These are phyloP conservation scores for Aspergillus sp. DNA, from an alignment of 2,329 filamentous ascomycete genomes.

Conservation along the genomic window DNA sequence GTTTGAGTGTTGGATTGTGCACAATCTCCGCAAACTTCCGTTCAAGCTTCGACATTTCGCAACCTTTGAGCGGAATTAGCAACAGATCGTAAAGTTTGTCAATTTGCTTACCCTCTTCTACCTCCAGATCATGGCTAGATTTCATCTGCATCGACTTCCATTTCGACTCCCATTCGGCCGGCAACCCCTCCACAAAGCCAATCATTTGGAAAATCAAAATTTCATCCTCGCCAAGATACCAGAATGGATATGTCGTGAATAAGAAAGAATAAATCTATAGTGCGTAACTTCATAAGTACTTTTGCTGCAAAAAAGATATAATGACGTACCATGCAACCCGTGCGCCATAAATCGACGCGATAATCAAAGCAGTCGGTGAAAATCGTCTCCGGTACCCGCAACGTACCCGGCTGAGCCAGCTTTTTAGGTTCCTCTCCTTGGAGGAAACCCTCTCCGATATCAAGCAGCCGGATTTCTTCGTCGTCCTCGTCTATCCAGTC, in stretches of 20 bases:
- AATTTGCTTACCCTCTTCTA: constrained; percentile 4
- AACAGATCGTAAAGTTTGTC: constrained; percentile 1
- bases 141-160: too few species aligned
- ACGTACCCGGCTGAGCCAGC: constrained; percentile 16
- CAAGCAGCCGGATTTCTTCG: constrained; percentile 16
- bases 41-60: constrained; percentile 8
- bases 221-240: too few species aligned
- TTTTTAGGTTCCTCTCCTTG: constrained; percentile 13
- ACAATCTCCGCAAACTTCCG: constrained; percentile 8
- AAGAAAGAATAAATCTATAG: constrained; percentile 15
- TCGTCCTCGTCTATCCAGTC: too few species aligned
- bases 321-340: constrained; percentile 16
- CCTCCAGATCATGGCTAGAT: too few species aligned
- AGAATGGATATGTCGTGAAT: too few species aligned
- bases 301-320: too few species aligned
- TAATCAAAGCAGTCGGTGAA: constrained; percentile 22
- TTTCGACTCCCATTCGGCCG: too few species aligned
- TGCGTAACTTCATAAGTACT: constrained; percentile 1
- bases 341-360: constrained; percentile 26
- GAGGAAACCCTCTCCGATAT: constrained; percentile 18
- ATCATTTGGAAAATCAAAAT: too few species aligned
- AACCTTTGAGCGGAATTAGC: constrained; percentile 8
- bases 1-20: constrained; percentile 7
- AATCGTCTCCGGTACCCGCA: constrained; percentile 25
- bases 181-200: too few species aligned